Percentiles rank a stretch among this genome's conserved stretches.
Evolutionary conservation across 257 asterid species (phyloP).

Genomic region (Solanum pinnatisectum): DNA sequence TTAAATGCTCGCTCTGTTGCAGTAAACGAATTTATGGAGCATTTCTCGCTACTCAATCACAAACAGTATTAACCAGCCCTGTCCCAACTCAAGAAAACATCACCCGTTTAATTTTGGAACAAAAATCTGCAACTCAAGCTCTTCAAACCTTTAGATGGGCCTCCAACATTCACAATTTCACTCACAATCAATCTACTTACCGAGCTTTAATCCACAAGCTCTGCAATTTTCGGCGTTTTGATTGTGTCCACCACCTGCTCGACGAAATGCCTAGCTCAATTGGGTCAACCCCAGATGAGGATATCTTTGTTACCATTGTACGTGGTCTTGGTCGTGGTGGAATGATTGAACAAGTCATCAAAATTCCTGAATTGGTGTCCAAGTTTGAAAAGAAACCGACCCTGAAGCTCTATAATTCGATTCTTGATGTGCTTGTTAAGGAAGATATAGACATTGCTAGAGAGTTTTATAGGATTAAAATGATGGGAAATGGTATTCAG

Average conservation of each 20-base stretch:
- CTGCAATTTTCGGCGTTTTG: conserved; percentile 47
- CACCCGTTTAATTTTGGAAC: conserved; percentile 57
- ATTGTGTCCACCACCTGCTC: conserved; percentile 44
- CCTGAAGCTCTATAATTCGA: conserved; percentile 61
- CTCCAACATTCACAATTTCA: conserved; percentile 48
- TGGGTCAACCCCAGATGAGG: conserved; percentile 55
- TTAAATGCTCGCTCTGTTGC: not conserved
- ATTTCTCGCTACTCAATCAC: conserved; percentile 13
- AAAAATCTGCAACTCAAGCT: conserved; percentile 57
- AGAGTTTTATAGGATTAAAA: conserved; percentile 72
- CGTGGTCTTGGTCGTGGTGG: conserved; percentile 75
- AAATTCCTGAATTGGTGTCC: conserved; percentile 46
- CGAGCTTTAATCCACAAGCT: conserved; percentile 74
- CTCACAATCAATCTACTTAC: conserved; percentile 57
- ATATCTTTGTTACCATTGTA: conserved; percentile 56
- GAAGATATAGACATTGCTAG: conserved; percentile 82
- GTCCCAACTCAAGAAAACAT: conserved; percentile 57
- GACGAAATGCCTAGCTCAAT: conserved; percentile 76
- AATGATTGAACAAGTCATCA: conserved; percentile 30
- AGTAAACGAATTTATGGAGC: not conserved
- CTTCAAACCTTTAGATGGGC: conserved; percentile 94
- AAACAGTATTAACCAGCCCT: conserved; percentile 28
- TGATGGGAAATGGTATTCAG: conserved; percentile 53
- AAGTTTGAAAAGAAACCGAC: conserved; percentile 57
- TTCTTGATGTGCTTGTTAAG: conserved; percentile 89